A percentile compares a stretch with the other conserved stretches of the same genome.
Evolutionary conservation across 495 filamentous ascomycete genomes (phyloP).

Genomic region (Talaromyces thailandensis): DNA sequence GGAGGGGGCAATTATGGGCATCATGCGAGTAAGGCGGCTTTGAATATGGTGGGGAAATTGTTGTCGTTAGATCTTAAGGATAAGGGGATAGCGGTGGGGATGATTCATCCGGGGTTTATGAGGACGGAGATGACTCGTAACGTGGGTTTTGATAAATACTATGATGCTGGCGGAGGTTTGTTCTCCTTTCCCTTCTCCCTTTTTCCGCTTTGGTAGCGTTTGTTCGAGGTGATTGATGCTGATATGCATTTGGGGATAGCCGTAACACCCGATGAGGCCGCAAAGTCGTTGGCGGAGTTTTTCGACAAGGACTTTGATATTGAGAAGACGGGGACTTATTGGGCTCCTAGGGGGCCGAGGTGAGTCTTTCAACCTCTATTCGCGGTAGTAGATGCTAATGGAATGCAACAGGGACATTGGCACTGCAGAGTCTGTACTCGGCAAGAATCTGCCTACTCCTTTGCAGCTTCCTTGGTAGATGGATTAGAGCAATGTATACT

Average conservation of each 20-base stretch:
- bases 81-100: constrained; percentile 51
- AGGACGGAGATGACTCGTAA: constrained; percentile 63
- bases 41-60: constrained; percentile 69
- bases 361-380: constrained; percentile 23
- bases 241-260: constrained; percentile 25
- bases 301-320: constrained; percentile 51
- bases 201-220: neutral
- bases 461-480: constrained; percentile 61
- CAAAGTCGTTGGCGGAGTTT: constrained; percentile 51
- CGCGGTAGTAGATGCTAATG: constrained; percentile 8
- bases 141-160: constrained; percentile 64
- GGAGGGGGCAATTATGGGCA: constrained; percentile 67
- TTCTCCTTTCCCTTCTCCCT: constrained; percentile 4
- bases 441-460: constrained; percentile 51
- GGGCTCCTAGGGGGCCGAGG: constrained; percentile 60
- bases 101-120: constrained; percentile 71
- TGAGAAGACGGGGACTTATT: constrained; percentile 57
- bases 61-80: constrained; percentile 58
- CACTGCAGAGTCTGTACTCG: constrained; percentile 54
- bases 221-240: neutral
- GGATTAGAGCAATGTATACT: neutral
- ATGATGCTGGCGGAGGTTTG: constrained; percentile 57
- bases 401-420: constrained; percentile 50
- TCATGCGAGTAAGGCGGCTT: constrained; percentile 61
- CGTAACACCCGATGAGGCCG: constrained; percentile 59